phyloP scores from a whole-genome alignment of 306 rosid species.

The Malus orientalis region DNA sequence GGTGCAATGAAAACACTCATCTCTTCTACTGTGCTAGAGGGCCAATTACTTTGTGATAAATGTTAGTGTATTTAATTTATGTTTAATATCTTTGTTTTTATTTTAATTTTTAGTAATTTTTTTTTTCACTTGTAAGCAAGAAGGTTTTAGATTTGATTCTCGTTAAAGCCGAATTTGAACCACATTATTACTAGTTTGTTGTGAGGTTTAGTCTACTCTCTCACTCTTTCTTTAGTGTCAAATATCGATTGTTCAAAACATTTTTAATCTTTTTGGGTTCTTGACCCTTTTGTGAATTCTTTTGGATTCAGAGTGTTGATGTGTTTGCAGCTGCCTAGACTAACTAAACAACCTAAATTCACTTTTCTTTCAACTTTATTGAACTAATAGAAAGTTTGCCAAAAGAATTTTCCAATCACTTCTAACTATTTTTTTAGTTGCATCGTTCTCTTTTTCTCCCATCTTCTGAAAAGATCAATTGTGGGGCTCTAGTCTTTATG shows the following conservation, averaged over 20 bases:
- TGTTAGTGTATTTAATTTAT: no score
- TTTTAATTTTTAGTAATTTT: no score
- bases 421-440: neutral
- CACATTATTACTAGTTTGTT: rapidly evolving
- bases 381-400: neutral
- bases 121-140: no score
- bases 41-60: no score
- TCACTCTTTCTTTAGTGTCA: no score
- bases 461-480: constrained; percentile 5
- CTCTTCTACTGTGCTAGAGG: no score
- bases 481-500: neutral
- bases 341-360: neutral
- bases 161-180: rapidly evolving
- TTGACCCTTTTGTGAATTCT: neutral
- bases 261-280: neutral
- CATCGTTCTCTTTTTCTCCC: neutral
- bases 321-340: neutral
- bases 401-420: constrained; percentile 1
- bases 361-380: neutral
- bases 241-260: no score
- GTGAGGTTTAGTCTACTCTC: rapidly evolving
- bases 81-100: neutral
- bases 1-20: no score
- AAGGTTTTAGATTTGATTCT: rapidly evolving
- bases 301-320: neutral